Conservation (phyloP, 2,329 filamentous ascomycete genomes). For the Penicillium sp. region DNA sequence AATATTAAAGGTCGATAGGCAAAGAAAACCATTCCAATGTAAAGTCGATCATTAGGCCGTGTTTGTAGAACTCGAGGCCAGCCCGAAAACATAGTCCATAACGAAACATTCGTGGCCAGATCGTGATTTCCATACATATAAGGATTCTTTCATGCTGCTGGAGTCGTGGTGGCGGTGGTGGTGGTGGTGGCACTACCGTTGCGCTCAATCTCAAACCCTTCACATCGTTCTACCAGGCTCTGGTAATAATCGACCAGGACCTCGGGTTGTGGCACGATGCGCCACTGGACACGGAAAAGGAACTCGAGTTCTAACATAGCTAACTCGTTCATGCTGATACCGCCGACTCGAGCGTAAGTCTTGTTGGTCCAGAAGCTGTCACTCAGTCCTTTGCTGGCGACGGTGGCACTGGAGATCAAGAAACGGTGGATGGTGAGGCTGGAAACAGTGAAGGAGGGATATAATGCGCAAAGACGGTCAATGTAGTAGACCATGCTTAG, state of each 20-base stretch:
- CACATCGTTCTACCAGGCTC: conserved; percentile 71
- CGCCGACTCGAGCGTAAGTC: conserved; percentile 90
- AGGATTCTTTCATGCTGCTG: conserved; percentile 10
- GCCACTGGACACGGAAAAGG: conserved; percentile 88
- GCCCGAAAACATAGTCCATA: conserved; percentile 11
- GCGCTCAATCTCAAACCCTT: conserved; percentile 57
- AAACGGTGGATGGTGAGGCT: conserved; percentile 96
- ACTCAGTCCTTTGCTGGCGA: conserved; percentile 92
- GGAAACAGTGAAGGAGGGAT: conserved; percentile 93
- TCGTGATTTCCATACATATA: background rate
- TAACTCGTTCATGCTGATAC: conserved; percentile 84
- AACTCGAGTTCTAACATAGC: conserved; percentile 93
- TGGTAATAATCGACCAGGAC: conserved; percentile 91
- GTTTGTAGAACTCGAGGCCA: conserved; percentile 17
- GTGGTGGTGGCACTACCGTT: conserved; percentile 10
- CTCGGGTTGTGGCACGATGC: conserved; percentile 93
- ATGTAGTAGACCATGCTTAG: conserved; percentile 99
- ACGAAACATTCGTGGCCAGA: conserved; percentile 1
- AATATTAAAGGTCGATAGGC: conserved; percentile 13
- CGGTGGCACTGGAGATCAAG: conserved; percentile 90
- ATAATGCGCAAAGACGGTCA: conserved; percentile 86
- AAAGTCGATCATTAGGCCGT: background rate
- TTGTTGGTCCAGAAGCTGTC: conserved; percentile 99
- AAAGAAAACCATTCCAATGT: background rate
- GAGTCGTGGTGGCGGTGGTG: conserved; percentile 11